Base-by-base conservation (phyloP, 2,329 filamentous ascomycete genomes). In the Diaporthe batatas region DNA sequence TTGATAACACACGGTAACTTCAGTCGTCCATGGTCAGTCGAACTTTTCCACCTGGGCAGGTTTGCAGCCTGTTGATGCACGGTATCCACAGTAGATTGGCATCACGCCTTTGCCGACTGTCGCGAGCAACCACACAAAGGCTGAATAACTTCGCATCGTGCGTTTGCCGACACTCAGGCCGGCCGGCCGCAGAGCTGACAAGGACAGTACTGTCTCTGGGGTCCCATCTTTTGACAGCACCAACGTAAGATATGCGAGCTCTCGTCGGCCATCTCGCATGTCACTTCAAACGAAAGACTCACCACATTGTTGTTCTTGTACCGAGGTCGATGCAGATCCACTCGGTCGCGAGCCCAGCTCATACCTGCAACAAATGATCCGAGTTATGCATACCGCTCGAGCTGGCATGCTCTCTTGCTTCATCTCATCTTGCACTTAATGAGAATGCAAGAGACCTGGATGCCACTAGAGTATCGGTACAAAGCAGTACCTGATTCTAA, bases 381-480 rank as follows among this genome's bases (percentile, higher is more conserved):
- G 29, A 14, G 36, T 53, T 51, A 32, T 67, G 69, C 69, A 47
- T 44, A 6, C 23, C 29, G 16, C 32, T n/a, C n/a, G n/a, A n/a
- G n/a, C n/a, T 23, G 36, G 34, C n/a, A 39, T 54, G 36, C 39
- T 55, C n/a, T 54, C 14, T 29, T 36, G 25, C 21, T 29, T 29
- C 7, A 29, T 25, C 6, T 12, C 44, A 12, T 67, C 11, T 53
- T 67, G 32, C 47, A 53, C 39, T 39, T 1, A 47, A 21, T 21
- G 32, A 53, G 32, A 21, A 14, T 21, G n/a, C n/a, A 14, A 21
- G 16, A 39, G 7, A 10, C 16, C n/a, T 39, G 12, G 7, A 21
- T 14, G 29, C 10, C 16, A 59, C 29, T 25, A n/a, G 54, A 69
- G 57, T 65, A 62, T 62, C 47, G 57, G 49, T 70, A 73, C 71